phyloP scores from a whole-genome alignment of 768 basidiomycete species.

The Scleroderma bovista region DNA sequence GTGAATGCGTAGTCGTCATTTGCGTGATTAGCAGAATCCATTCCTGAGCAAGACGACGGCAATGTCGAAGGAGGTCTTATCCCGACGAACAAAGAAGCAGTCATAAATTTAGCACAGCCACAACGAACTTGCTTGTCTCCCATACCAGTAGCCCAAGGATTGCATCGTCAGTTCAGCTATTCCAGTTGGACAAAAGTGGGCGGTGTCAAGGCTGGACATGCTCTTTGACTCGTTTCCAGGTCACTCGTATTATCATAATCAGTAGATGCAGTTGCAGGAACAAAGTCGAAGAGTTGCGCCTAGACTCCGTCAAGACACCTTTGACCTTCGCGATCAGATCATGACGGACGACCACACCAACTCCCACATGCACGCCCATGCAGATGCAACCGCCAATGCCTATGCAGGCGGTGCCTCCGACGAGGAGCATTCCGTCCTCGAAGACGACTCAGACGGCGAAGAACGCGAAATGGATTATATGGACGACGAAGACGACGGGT shows the following conservation, averaged over 20 bases:
- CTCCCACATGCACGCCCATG: conserved; percentile 42
- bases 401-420: conserved; percentile 46
- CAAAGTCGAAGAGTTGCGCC: conserved; percentile 12
- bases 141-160: not conserved
- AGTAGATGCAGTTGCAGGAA: conserved; percentile 26
- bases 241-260: not conserved
- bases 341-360: conserved; percentile 47
- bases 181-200: not conserved
- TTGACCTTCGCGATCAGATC: conserved; percentile 66
- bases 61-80: too few species aligned
- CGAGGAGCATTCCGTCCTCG: conserved; percentile 76
- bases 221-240: not conserved
- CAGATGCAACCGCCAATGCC: conserved; percentile 38
- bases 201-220: not conserved
- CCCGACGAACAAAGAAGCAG: too few species aligned
- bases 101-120: conserved; percentile 4
- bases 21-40: too few species aligned
- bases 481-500: conserved; percentile 73
- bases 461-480: conserved; percentile 61
- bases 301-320: conserved; percentile 57
- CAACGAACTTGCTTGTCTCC: not conserved
- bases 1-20: too few species aligned
- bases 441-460: conserved; percentile 78
- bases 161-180: not conserved
- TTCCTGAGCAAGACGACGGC: too few species aligned